These are phyloP conservation scores for Heimioporus punctisporus DNA, from an alignment of 1,284 basidiomycete species.

Conservation along the genomic window DNA sequence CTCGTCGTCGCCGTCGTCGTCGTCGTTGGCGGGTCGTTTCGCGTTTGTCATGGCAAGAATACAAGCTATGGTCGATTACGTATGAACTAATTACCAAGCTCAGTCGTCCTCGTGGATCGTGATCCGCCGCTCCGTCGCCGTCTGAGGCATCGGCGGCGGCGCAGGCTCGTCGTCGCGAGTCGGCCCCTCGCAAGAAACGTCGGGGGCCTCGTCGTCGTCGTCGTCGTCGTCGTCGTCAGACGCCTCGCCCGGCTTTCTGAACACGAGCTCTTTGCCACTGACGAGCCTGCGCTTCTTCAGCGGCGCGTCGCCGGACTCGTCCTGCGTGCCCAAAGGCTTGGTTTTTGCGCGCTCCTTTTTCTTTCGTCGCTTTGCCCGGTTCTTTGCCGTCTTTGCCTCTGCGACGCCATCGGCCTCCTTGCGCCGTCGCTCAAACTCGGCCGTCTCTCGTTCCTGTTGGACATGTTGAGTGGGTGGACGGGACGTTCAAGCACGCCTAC, in stretches of 20 bases:
- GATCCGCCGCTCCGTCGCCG: constrained; percentile 43
- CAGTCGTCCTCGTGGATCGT: constrained; percentile 55
- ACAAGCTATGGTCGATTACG: no score
- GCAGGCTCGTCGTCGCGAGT: constrained; percentile 5
- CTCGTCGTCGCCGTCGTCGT: constrained; percentile 2
- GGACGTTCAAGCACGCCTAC: constrained; percentile 43
- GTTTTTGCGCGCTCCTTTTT: constrained; percentile 74
- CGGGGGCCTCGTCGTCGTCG: constrained; percentile 22
- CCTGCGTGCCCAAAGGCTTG: constrained; percentile 34
- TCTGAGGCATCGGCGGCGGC: constrained; percentile 14
- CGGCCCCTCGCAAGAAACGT: constrained; percentile 12
- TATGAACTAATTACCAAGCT: no score
- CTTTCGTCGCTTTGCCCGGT: constrained; percentile 89
- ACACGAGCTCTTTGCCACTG: constrained; percentile 61
- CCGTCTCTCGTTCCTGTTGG: constrained; percentile 27
- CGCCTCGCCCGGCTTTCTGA: constrained; percentile 55
- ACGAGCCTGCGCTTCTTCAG: constrained; percentile 55
- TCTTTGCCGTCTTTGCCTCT: constrained; percentile 91
- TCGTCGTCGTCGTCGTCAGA: constrained; percentile 43
- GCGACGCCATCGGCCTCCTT: constrained; percentile 42
- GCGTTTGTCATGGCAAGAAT: no score
- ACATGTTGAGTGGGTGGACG: background rate
- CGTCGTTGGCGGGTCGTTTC: background rate
- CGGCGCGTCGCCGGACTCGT: constrained; percentile 31
- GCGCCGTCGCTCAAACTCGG: constrained; percentile 30